Conservation (phyloP, 768 basidiomycete species). For the Suillus discolor region DNA sequence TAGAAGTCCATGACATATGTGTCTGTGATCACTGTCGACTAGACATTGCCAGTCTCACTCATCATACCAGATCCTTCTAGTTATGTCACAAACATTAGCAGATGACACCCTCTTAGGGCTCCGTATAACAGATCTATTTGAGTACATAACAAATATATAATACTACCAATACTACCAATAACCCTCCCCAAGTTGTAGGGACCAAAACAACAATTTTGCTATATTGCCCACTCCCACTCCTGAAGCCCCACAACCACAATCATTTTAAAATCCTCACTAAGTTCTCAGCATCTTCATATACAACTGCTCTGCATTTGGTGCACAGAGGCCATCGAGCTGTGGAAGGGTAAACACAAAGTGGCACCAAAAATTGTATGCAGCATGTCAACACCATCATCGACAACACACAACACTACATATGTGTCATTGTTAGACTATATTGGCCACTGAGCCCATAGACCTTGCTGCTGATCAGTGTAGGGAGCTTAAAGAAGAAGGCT, state of each 20-base stretch:
- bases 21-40: too few species aligned
- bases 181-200: not conserved
- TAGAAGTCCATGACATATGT: too few species aligned
- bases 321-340: not conserved
- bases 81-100: too few species aligned
- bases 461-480: not conserved
- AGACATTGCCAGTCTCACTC: too few species aligned
- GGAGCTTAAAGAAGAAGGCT: not conserved
- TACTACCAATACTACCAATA: not conserved
- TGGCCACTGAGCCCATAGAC: not conserved
- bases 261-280: not conserved
- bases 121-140: too few species aligned
- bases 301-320: not conserved
- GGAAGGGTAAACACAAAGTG: not conserved
- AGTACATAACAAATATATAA: too few species aligned
- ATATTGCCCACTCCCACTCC: not conserved
- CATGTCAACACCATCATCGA: not conserved
- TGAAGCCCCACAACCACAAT: not conserved
- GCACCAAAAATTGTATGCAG: not conserved
- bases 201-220: not conserved
- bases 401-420: not conserved
- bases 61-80: too few species aligned
- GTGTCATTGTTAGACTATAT: not conserved
- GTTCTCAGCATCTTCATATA: not conserved
- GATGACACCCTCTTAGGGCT: too few species aligned